Evolutionary conservation across 148 eudicot species (phyloP).

Genomic region (Tetragonia tetragonoides): DNA sequence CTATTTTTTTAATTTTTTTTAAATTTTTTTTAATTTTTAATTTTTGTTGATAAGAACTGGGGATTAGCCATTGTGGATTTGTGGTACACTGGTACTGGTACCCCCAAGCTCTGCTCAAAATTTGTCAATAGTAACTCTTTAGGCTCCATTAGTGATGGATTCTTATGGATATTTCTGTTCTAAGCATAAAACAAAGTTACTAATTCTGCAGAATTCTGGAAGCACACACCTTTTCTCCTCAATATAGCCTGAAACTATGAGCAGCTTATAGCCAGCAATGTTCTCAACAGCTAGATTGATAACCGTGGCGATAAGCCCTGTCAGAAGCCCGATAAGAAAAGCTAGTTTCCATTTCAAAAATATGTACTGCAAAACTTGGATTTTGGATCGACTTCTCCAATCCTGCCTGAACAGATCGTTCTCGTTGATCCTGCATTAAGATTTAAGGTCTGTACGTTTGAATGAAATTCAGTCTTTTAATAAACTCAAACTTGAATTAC

Average conservation of each 20-base stretch:
- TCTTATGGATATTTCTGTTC: not conserved
- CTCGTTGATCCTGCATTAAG: constrained; percentile 41
- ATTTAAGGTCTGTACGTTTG: not conserved
- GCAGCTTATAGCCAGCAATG: constrained; percentile 50
- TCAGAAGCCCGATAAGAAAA: constrained; percentile 38
- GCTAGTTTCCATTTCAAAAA: constrained; percentile 43
- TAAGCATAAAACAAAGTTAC: not conserved
- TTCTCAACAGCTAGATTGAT: constrained; percentile 45
- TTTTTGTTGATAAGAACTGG: no score
- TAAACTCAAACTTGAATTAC: not conserved
- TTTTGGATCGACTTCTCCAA: constrained; percentile 43
- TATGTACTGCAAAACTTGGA: constrained; percentile 40
- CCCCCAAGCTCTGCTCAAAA: not conserved
- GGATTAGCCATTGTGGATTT: no score
- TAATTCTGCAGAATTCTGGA: not conserved
- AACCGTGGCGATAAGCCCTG: constrained; percentile 39
- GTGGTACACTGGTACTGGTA: no score
- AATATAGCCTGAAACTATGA: constrained; percentile 33
- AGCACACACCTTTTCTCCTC: constrained; percentile 30
- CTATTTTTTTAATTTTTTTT: no score
- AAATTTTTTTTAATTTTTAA: no score
- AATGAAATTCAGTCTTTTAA: constrained; percentile 3
- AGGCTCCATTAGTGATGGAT: not conserved
- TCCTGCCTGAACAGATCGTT: constrained; percentile 44
- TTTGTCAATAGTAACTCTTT: not conserved